These are phyloP conservation scores for Rhododendron kiyosumense DNA, from an alignment of 148 eudicot genomes.

Conservation along the genomic window DNA sequence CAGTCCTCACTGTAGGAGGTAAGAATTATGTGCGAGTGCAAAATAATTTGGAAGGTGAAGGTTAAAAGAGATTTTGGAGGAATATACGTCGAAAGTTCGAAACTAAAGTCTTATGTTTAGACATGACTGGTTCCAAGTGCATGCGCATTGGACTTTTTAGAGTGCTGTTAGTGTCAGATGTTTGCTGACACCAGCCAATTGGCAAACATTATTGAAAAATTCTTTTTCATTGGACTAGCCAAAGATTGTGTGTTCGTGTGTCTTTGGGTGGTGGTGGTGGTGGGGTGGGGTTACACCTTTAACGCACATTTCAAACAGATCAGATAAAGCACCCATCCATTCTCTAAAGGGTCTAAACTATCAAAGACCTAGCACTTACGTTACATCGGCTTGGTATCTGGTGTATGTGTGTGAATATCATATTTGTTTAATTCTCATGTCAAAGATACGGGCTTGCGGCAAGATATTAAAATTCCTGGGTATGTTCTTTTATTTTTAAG, in stretches of 20 bases:
- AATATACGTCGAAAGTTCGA: background rate
- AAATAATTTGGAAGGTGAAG: background rate
- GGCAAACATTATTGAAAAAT: background rate
- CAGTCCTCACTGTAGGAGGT: conserved; percentile 60
- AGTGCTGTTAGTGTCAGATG: background rate
- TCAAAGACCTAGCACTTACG: too few relatives aligned
- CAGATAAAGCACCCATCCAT: too few relatives aligned
- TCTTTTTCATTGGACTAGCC: background rate
- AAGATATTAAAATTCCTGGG: background rate
- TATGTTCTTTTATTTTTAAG: background rate
- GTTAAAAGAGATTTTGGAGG: background rate
- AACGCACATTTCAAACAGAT: too few relatives aligned
- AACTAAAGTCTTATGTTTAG: background rate
- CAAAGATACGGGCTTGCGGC: background rate
- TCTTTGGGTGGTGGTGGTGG: background rate
- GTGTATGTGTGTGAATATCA: background rate
- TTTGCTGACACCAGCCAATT: background rate
- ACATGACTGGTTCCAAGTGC: background rate
- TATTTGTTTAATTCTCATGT: background rate
- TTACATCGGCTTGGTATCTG: background rate
- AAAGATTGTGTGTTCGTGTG: background rate
- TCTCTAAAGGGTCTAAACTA: too few relatives aligned
- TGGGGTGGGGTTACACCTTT: background rate
- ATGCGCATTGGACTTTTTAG: background rate
- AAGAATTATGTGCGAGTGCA: conserved; percentile 5